Evolutionary conservation across 2,329 filamentous ascomycete species (phyloP).

Genomic region (Fusarium sp.): DNA sequence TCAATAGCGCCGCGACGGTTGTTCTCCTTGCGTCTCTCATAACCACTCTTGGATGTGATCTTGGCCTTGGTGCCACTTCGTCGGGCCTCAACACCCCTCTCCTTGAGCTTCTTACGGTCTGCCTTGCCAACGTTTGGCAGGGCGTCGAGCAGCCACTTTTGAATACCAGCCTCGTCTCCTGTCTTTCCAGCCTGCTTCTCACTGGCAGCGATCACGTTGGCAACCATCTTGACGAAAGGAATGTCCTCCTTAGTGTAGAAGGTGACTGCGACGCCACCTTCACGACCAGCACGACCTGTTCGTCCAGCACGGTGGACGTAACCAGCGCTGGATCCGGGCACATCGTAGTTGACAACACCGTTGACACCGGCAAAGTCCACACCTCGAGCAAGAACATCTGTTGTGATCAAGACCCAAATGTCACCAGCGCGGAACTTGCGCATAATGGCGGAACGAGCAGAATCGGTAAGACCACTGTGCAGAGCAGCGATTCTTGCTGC

Average conservation of each 20-base stretch:
- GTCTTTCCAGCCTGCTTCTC: conserved; percentile 74
- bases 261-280: conserved; percentile 90
- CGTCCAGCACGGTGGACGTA: conserved; percentile 95
- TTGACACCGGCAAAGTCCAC: conserved; percentile 96
- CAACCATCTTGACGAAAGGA: conserved; percentile 86
- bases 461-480: conserved; percentile 85
- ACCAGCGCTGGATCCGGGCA: conserved; percentile 86
- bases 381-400: conserved; percentile 89
- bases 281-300: conserved; percentile 87
- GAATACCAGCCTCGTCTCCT: conserved; percentile 68
- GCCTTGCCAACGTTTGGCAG: conserved; percentile 86
- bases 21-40: conserved; percentile 75
- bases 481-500: conserved; percentile 87
- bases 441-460: conserved; percentile 82
- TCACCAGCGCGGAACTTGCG: conserved; percentile 89
- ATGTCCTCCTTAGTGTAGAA: conserved; percentile 97
- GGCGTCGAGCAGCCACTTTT: conserved; percentile 89
- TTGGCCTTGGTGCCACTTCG: conserved; percentile 61
- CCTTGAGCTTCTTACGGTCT: conserved; percentile 84
- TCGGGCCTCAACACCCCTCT: conserved; percentile 81
- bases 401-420: conserved; percentile 96
- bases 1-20: conserved; percentile 72
- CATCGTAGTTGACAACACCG: conserved; percentile 97
- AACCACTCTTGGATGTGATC: conserved; percentile 87
- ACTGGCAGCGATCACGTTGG: conserved; percentile 88